Conservation (phyloP, 495 filamentous ascomycete genomes). For the Viridothelium virens region DNA sequence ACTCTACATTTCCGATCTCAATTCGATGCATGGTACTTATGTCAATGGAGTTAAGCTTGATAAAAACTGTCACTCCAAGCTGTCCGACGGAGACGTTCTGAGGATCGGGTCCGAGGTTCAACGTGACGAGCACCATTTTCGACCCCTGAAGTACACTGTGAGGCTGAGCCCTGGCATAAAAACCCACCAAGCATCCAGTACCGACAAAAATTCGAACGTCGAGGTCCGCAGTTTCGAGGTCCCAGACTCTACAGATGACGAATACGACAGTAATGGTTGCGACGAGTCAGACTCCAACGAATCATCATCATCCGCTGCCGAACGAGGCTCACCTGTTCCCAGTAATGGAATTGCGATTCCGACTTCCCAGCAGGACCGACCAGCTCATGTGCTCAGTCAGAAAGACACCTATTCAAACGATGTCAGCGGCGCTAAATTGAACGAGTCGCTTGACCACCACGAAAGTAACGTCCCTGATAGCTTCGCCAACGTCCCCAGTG, state of each 20-base stretch:
- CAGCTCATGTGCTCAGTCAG: neutral
- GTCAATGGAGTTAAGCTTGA: constrained; percentile 27
- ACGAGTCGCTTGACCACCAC: neutral
- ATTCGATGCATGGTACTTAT: constrained; percentile 53
- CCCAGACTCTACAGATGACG: neutral
- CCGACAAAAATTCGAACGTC: neutral
- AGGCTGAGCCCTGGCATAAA: neutral
- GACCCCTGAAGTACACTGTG: neutral
- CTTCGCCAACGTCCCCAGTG: neutral
- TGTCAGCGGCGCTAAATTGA: neutral
- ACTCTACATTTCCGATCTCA: constrained; percentile 42
- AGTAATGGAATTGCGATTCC: neutral
- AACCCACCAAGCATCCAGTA: neutral
- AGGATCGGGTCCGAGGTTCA: constrained; percentile 2
- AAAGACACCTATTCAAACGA: neutral
- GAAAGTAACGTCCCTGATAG: neutral
- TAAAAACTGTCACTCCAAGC: neutral
- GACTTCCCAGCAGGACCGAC: neutral
- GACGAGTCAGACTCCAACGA: neutral
- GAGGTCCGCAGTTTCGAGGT: neutral
- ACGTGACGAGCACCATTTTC: constrained; percentile 2
- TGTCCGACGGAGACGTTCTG: neutral
- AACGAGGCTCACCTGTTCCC: neutral
- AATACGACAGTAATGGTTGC: neutral
- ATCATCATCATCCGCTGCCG: neutral